A percentile compares a stretch with the other conserved stretches of the same genome.
Evolutionary conservation across 306 rosid species (phyloP).

Genomic region (Rubus idaeus): DNA sequence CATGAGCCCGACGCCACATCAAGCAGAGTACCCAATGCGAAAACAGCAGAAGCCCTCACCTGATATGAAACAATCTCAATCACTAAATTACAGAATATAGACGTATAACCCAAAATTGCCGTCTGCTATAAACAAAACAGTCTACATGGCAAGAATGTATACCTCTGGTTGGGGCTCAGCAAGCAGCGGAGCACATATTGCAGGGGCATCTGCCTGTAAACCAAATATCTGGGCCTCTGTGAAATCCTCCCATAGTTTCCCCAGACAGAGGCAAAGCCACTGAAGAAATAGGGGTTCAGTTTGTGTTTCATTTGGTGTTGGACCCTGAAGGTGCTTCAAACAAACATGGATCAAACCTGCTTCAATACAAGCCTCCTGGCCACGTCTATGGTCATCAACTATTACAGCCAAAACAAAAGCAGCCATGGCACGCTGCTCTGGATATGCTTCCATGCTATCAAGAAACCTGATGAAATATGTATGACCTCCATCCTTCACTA

Average conservation of each 20-base stretch:
- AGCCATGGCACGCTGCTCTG: conserved; percentile 98
- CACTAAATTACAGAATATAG: conserved; percentile 2
- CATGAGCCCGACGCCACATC: conserved; percentile 72
- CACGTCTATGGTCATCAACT: conserved; percentile 91
- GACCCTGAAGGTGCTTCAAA: conserved; percentile 86
- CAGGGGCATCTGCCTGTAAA: conserved; percentile 77
- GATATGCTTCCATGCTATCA: conserved; percentile 89
- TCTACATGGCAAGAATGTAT: conserved; percentile 19
- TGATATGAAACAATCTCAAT: conserved; percentile 39
- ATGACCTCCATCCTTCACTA: conserved; percentile 96
- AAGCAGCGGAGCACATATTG: conserved; percentile 64
- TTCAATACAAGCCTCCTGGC: conserved; percentile 96
- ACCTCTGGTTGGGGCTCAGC: conserved; percentile 96
- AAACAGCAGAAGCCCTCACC: conserved; percentile 99
- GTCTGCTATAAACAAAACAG: conserved; percentile 18
- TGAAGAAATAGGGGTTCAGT: conserved; percentile 95
- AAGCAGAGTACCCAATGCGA: conserved; percentile 90
- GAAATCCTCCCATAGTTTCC: conserved; percentile 94
- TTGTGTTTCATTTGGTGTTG: conserved; percentile 75
- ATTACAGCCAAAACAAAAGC: conserved; percentile 97
- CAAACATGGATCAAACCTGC: conserved; percentile 77
- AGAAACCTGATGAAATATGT: conserved; percentile 90
- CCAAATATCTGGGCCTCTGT: conserved; percentile 80
- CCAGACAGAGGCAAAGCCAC: conserved; percentile 97
- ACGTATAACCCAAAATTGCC: conserved; percentile 7